Evolutionary conservation across 2,329 filamentous ascomycete species (phyloP).

Genomic region (Clonostachys solani): DNA sequence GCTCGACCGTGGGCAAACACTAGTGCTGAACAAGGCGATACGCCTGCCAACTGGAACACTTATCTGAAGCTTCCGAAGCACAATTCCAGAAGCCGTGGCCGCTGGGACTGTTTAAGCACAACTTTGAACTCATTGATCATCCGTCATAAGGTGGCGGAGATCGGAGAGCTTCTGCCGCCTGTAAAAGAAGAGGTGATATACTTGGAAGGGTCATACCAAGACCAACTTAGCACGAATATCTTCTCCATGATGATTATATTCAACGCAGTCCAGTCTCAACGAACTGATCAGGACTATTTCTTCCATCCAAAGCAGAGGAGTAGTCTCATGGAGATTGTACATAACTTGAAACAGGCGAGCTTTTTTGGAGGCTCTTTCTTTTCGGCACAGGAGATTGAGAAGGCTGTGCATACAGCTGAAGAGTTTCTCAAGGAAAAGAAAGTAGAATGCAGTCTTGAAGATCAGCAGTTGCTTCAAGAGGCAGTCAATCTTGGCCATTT

Average conservation of each 20-base stretch:
- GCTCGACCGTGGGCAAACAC: slow-evolving; percentile 75
- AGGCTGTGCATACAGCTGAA: slow-evolving; percentile 60
- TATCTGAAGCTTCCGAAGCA: slow-evolving; percentile 63
- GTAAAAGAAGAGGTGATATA: slow-evolving; percentile 69
- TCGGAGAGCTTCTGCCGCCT: slow-evolving; percentile 65
- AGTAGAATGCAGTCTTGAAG: slow-evolving; percentile 54
- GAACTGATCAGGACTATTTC: slow-evolving; percentile 80
- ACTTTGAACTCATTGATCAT: slow-evolving; percentile 79
- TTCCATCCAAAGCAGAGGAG: slow-evolving; percentile 74
- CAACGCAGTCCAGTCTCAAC: slow-evolving; percentile 85
- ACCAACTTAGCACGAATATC: slow-evolving; percentile 77
- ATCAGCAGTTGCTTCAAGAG: slow-evolving; percentile 54
- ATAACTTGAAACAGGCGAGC: slow-evolving; percentile 76
- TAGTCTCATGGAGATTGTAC: slow-evolving; percentile 63
- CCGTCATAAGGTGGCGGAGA: slow-evolving; percentile 70
- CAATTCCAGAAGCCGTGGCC: slow-evolving; percentile 46
- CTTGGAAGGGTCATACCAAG: slow-evolving; percentile 78
- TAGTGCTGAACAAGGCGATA: slow-evolving; percentile 46
- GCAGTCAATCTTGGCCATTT: slow-evolving; percentile 63
- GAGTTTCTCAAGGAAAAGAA: slow-evolving; percentile 62
- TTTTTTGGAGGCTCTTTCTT: slow-evolving; percentile 84
- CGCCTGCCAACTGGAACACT: slow-evolving; percentile 62
- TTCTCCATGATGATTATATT: slow-evolving; percentile 82
- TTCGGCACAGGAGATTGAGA: slow-evolving; percentile 55
- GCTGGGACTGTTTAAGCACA: slow-evolving; percentile 57